A percentile compares a stretch with the other conserved stretches of the same genome.
Evolutionary conservation across 1,284 basidiomycete genomes (phyloP).

Genomic region (Melampsora larici-populina): DNA sequence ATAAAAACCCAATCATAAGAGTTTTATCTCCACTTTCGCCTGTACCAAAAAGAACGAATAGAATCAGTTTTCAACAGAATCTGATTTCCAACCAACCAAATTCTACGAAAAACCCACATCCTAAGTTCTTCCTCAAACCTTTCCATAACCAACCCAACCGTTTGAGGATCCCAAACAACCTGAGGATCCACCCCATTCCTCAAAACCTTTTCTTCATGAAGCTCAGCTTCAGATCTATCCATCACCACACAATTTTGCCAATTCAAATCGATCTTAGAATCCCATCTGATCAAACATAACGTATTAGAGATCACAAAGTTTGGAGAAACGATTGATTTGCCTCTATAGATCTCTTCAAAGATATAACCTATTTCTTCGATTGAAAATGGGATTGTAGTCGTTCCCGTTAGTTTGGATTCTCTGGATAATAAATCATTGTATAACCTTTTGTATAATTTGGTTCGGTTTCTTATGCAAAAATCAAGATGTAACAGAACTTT

Average conservation of each 20-base stretch:
- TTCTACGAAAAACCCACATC: slow-evolving; percentile 16
- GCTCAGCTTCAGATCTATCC: slow-evolving; percentile 68
- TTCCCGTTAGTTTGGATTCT: slow-evolving; percentile 65
- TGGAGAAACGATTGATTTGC: slow-evolving; percentile 68
- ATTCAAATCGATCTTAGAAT: slow-evolving; percentile 63
- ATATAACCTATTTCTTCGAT: slow-evolving; percentile 75
- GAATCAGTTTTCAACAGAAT: no score
- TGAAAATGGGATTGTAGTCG: slow-evolving; percentile 63
- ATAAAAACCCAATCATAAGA: no score
- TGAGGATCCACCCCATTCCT: not conserved
- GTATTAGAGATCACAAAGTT: slow-evolving; percentile 68
- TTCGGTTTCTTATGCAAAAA: slow-evolving; percentile 66
- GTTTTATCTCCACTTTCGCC: no score
- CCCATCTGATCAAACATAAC: slow-evolving; percentile 76
- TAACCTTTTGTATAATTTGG: slow-evolving; percentile 77
- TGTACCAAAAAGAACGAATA: no score
- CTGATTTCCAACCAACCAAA: no score
- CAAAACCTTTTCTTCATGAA: slow-evolving; percentile 58
- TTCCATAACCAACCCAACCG: slow-evolving; percentile 12
- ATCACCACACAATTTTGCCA: slow-evolving; percentile 77
- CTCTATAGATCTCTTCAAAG: slow-evolving; percentile 80
- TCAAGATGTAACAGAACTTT: no score
- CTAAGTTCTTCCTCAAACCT: slow-evolving; percentile 23
- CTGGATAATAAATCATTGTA: slow-evolving; percentile 69
- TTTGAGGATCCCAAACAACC: slow-evolving; percentile 24